Evolutionary conservation across 345 rosid genomes (phyloP), one percentile per base, ranked within the genome.

Genomic region (Eucalyptus rudis): DNA sequence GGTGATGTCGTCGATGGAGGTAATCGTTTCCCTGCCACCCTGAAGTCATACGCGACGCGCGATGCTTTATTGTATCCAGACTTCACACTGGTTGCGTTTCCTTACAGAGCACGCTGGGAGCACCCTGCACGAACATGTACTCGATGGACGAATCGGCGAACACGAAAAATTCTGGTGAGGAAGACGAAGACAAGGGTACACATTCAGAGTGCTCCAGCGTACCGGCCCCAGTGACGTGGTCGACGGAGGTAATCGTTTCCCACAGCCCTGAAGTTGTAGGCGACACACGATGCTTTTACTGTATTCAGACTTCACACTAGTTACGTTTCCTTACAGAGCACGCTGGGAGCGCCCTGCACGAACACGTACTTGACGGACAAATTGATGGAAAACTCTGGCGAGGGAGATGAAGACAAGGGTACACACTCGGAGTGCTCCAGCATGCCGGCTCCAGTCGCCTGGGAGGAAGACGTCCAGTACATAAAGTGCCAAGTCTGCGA

Each of bases 271-370:
- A 52, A 52, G 56, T 52, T 52, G 22, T 52, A 52, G 9, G 9
- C 4, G 22, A 15, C 33, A 43, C 56, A 19, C 29, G 12, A 14
- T 44, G 20, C 47, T 54, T 19, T 45, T 58, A 40, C n/a, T 15
- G n/a, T 59, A 59, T 59, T 7, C n/a, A 59, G 66, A 59, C 66
- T 59, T 59, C n/a, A 59, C n/a, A 25, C 66, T 1, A 5, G 31
- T 59, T 24, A 12, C 7, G 66, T 24, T 24, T 59, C 66, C 66
- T 25, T 56, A 31, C 90, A 98, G 99, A 98, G 96, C 86, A 97
- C 96, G 95, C 99, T 98, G 29, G 99, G 99, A 88, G 99, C 98
- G 59, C 99, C 99, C 15, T 91, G 92, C 88, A 98, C 96, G 98
- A 92, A 56, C 59, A 56, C 11, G 29, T 96, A 94, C 87, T 97